Base-by-base conservation (phyloP, 805 yeast genomes). In the Saturnispora zaruensis region DNA sequence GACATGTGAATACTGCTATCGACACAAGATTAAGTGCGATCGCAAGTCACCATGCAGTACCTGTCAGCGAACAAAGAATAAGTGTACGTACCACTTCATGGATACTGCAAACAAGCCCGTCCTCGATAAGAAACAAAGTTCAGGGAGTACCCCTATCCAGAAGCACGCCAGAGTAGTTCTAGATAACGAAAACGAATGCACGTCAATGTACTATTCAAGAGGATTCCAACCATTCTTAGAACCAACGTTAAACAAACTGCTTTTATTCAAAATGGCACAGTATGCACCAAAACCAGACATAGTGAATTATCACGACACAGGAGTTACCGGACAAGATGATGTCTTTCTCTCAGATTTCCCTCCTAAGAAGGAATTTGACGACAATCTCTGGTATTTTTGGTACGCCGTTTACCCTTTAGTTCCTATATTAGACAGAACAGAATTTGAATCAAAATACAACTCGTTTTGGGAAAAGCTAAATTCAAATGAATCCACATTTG, bases 1-100 rank as follows among this genome's bases (percentile, higher is more conserved):
- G n/a, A 54, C 57, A 3, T 54, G 57, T 34, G 51, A 44, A 16
- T 54, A 52, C 26, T 54, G 57, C 26, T 54, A 52, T 25, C 37
- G 42, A 14, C 53, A 52, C 23, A 54, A 54, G 20, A 44, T 52
- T 3, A 54, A 54, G 30, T 54, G 55, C 46, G 55, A 54, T 26
- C 40, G 51, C 6, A 48, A 43, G 5, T 14, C n/a, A 8, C 57
- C 57, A 1, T 54, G 57, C 28, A 13, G 48, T 2, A 52, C 53
- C 1, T 54, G 57, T 42, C 5, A 43, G 16, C n/a, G 53, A 23
- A 52, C 46, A 9, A 48, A 46, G 20, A 49, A 40, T n/a, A 43
- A 48, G 21, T 54, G 57, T 37, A 33, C 48, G 14, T 54, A 54
- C 30, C 43, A 50, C 6, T 52, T 47, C 43, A 47, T 46, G 18